Evolutionary conservation across 768 basidiomycete species (phyloP).

Genomic region (Amanita rubescens): DNA sequence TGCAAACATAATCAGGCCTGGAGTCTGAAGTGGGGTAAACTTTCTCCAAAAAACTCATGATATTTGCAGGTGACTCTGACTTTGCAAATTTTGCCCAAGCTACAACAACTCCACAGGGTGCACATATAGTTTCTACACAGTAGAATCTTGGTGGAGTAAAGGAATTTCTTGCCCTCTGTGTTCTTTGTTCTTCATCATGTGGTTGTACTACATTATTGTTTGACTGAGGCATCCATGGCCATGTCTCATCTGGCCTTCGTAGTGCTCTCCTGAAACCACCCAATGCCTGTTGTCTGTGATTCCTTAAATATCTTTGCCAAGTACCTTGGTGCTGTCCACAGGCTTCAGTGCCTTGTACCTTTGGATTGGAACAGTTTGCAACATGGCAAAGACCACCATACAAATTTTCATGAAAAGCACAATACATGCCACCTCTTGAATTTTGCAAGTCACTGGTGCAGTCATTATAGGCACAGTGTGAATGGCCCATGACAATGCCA

Average conservation of each 20-base stretch:
- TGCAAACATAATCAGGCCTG: not conserved
- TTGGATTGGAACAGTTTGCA: not conserved
- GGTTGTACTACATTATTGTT: not conserved
- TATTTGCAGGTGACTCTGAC: conserved; percentile 19
- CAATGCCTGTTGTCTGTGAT: not conserved
- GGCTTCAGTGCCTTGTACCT: not conserved
- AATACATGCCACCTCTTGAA: not conserved
- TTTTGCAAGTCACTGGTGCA: not conserved
- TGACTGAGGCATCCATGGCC: not conserved
- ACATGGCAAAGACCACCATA: not conserved
- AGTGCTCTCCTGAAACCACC: not conserved
- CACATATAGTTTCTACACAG: not conserved
- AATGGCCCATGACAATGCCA: conserved; percentile 13
- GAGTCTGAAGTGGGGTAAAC: not conserved
- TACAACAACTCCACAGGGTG: not conserved
- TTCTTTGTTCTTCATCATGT: conserved; percentile 4
- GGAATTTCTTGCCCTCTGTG: not conserved
- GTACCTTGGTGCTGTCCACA: not conserved
- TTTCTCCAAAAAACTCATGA: conserved; percentile 13
- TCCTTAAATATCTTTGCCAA: not conserved
- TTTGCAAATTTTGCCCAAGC: conserved; percentile 11
- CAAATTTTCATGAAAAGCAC: not conserved
- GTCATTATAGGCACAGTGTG: conserved; percentile 1
- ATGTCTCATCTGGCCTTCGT: not conserved
- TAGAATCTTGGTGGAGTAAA: not conserved